These are phyloP conservation scores for Leccinum sublutescens DNA, from an alignment of 768 basidiomycete species.

Conservation along the genomic window DNA sequence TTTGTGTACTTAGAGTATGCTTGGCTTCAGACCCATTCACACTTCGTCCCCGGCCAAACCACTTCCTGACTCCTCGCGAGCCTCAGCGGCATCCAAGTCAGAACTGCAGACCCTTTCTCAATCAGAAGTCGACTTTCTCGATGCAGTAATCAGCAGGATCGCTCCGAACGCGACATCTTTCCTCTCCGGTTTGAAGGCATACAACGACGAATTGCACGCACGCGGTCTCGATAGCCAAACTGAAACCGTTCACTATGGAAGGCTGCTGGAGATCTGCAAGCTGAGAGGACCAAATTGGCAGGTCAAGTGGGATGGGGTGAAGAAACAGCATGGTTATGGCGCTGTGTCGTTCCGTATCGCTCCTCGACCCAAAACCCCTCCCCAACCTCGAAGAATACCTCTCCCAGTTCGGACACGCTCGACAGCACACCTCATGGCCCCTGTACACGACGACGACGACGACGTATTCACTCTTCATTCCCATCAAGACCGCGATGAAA, in stretches of 20 bases:
- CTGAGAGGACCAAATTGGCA: slow-evolving; percentile 78
- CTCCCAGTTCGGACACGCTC: slow-evolving; percentile 24
- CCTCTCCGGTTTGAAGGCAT: slow-evolving; percentile 79
- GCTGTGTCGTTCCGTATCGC: slow-evolving; percentile 14
- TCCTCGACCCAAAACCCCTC: slow-evolving; percentile 17
- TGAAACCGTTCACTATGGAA: slow-evolving; percentile 79
- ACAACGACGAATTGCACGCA: slow-evolving; percentile 74
- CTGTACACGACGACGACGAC: slow-evolving; percentile 37
- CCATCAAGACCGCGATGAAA: slow-evolving; percentile 38
- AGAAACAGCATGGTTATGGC: slow-evolving; percentile 48
- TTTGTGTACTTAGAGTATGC: slow-evolving; percentile 26
- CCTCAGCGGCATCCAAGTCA: slow-evolving; percentile 39
- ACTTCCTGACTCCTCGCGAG: slow-evolving; percentile 40
- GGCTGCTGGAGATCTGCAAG: slow-evolving; percentile 79
- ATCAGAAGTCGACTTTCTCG: slow-evolving; percentile 67
- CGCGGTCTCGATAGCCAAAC: slow-evolving; percentile 71
- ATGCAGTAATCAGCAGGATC: slow-evolving; percentile 70
- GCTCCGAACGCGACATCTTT: slow-evolving; percentile 71
- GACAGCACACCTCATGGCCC: slow-evolving; percentile 22
- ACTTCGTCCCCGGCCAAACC: slow-evolving; percentile 46
- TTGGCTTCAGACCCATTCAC: slow-evolving; percentile 45
- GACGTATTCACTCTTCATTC: slow-evolving; percentile 45
- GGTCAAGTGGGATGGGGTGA: slow-evolving; percentile 77
- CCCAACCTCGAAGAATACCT: slow-evolving; percentile 15
- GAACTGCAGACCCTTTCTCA: slow-evolving; percentile 52